A percentile compares a stretch with the other conserved stretches of the same genome.
Conservation (phyloP, 179 eudicot species). For the Beta macrorhiza region DNA sequence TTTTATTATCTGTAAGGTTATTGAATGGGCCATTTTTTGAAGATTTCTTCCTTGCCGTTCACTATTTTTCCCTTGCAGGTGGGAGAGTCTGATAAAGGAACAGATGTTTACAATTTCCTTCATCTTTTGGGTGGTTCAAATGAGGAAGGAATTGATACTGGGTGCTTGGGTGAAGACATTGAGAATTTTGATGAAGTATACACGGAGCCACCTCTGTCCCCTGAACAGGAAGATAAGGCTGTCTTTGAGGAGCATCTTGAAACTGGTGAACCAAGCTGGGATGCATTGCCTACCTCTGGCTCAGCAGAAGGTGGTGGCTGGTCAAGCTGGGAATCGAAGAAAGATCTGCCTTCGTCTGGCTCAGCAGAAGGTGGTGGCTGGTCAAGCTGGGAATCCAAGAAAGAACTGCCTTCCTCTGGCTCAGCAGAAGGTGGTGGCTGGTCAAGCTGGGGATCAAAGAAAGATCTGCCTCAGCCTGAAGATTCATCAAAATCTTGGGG, state of each 20-base stretch:
- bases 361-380: constrained; percentile 5
- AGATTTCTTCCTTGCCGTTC: constrained; percentile 11
- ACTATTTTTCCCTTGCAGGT: constrained; percentile 35
- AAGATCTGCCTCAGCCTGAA: constrained; percentile 18
- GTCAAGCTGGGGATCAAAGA: constrained; percentile 33
- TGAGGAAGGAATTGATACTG: constrained; percentile 42
- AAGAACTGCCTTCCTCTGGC: constrained; percentile 17
- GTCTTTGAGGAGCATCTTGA: constrained; percentile 62
- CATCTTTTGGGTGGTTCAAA: constrained; percentile 54
- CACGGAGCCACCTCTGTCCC: constrained; percentile 57
- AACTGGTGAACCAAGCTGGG: constrained; percentile 42
- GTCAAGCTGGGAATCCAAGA: neutral
- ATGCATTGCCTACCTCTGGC: constrained; percentile 20
- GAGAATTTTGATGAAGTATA: constrained; percentile 54
- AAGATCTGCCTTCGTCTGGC: constrained; percentile 18
- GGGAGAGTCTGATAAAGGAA: constrained; percentile 40
- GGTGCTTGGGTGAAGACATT: constrained; percentile 71
- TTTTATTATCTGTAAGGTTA: neutral
- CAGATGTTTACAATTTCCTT: constrained; percentile 72
- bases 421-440: constrained; percentile 22
- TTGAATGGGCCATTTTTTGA: neutral
- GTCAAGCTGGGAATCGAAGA: constrained; percentile 32
- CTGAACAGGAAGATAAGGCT: constrained; percentile 56
- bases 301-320: constrained; percentile 22
- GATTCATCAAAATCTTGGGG: constrained; percentile 19